A percentile compares a stretch with the other conserved stretches of the same genome.
Conservation (phyloP, 2,329 filamentous ascomycete genomes). For the Xylariaceae sp. region DNA sequence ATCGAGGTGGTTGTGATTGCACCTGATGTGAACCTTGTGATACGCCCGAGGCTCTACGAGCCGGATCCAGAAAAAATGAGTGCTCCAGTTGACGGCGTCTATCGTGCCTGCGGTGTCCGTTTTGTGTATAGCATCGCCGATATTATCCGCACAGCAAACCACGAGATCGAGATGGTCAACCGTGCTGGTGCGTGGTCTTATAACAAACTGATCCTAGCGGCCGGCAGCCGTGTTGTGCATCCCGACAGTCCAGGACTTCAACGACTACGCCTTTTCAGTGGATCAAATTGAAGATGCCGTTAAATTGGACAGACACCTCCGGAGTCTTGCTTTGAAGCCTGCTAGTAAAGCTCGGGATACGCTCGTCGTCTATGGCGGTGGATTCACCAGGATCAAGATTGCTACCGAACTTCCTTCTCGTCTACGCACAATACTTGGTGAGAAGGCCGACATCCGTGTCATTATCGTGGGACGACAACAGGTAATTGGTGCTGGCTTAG, state of each 20-base stretch:
- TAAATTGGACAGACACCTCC: conserved; percentile 18
- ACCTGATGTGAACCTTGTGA: conserved; percentile 14
- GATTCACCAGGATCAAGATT: conserved; percentile 18
- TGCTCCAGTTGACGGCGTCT: conserved; percentile 16
- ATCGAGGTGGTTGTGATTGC: conserved; percentile 18
- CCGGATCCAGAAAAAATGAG: conserved; percentile 16
- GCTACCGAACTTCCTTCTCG: conserved; percentile 19
- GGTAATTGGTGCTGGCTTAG: conserved; percentile 13
- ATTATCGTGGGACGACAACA: conserved; percentile 12
- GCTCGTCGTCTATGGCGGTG: conserved; percentile 17
- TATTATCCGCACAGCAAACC: conserved; percentile 8
- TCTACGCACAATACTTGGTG: conserved; percentile 11
- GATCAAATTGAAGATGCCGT: conserved; percentile 19
- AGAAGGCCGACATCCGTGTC: conserved; percentile 8
- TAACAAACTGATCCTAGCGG: conserved; percentile 17
- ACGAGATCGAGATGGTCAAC: conserved; percentile 10
- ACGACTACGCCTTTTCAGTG: conserved; percentile 15
- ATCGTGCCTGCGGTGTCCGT: conserved; percentile 13
- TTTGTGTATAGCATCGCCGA: conserved; percentile 18
- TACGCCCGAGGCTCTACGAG: conserved; percentile 20
- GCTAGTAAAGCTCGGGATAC: conserved; percentile 18
- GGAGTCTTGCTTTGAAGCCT: conserved; percentile 14
- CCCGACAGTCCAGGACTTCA: conserved; percentile 13
- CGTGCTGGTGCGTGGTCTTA: conserved; percentile 10
- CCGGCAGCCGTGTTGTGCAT: conserved; percentile 16